These are phyloP conservation scores for Amanita fuliginea DNA, from an alignment of 768 basidiomycete species.

Conservation along the genomic window DNA sequence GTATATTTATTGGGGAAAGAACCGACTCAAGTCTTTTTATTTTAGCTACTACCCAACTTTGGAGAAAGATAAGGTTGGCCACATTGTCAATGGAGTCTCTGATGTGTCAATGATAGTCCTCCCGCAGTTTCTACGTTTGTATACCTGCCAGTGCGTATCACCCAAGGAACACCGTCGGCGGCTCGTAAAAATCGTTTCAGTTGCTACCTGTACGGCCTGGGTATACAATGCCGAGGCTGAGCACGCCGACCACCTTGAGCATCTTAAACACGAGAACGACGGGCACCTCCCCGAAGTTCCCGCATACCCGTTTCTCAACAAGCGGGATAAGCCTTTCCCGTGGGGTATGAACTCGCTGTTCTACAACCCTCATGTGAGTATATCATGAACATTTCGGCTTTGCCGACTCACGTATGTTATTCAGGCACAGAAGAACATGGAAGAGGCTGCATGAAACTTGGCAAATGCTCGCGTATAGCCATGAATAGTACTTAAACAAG, in stretches of 20 bases:
- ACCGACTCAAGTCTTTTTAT: conserved; percentile 3
- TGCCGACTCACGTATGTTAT: not conserved
- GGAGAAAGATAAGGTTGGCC: conserved; percentile 74
- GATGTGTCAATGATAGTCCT: conserved; percentile 13
- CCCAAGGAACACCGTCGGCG: not conserved
- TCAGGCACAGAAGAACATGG: conserved; percentile 61
- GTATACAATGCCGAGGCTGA: conserved; percentile 47
- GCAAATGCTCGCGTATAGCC: not conserved
- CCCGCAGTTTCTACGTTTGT: conserved; percentile 58
- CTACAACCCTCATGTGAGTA: conserved; percentile 61
- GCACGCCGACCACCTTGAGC: conserved; percentile 62
- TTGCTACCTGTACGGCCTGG: conserved; percentile 40
- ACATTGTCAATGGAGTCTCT: conserved; percentile 11
- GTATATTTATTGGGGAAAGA: not conserved
- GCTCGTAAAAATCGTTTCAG: conserved; percentile 15
- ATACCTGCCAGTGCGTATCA: conserved; percentile 56
- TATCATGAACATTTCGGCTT: not conserved
- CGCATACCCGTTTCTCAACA: conserved; percentile 70
- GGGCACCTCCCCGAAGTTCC: conserved; percentile 64
- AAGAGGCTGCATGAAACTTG: conserved; percentile 12
- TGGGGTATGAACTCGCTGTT: conserved; percentile 82
- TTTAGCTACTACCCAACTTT: conserved; percentile 60
- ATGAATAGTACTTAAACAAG: not conserved
- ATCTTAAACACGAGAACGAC: conserved; percentile 60
- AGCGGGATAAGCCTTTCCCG: conserved; percentile 67